phyloP scores from a whole-genome alignment of 2,329 filamentous ascomycete species.

The Neofusicoccum umdonicola region DNA sequence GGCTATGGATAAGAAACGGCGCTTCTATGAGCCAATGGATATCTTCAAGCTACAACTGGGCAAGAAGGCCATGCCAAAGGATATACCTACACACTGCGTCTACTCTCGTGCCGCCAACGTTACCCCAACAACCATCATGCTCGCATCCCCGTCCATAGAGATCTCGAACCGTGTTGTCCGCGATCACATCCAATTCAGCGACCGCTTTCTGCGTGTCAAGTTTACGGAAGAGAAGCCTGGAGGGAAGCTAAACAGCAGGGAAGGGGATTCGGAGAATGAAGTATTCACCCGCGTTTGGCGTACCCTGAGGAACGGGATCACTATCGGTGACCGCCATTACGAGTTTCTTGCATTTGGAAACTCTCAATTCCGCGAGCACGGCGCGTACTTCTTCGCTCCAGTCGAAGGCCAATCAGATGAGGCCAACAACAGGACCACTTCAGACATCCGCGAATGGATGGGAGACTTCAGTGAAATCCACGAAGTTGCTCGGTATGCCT shows the following conservation, averaged over 20 bases:
- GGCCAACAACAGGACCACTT: constrained; percentile 31
- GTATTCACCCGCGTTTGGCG: constrained; percentile 56
- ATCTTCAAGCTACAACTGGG: constrained; percentile 59
- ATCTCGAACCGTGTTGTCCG: constrained; percentile 85
- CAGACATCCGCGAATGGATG: constrained; percentile 75
- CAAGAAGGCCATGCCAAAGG: constrained; percentile 44
- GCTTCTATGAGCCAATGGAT: constrained; percentile 67
- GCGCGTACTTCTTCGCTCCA: constrained; percentile 88
- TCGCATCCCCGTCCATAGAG: constrained; percentile 75
- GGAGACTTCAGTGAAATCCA: constrained; percentile 79
- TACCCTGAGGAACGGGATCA: constrained; percentile 67
- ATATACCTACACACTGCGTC: constrained; percentile 69
- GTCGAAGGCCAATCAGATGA: constrained; percentile 65
- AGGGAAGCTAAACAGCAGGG: constrained; percentile 31
- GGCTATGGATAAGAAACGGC: constrained; percentile 62
- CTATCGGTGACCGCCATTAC: constrained; percentile 76
- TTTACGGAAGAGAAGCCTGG: constrained; percentile 76
- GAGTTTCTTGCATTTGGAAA: constrained; percentile 93
- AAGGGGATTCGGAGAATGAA: constrained; percentile 42
- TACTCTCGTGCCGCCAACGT: constrained; percentile 73
- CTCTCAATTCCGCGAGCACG: constrained; percentile 88
- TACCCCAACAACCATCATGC: constrained; percentile 80
- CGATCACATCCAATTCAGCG: constrained; percentile 63
- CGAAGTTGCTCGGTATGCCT: constrained; percentile 84
- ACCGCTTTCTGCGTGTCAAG: constrained; percentile 83